These are phyloP conservation scores for Fusarium armeniacum DNA, from an alignment of 2,329 filamentous ascomycete species.

Conservation along the genomic window DNA sequence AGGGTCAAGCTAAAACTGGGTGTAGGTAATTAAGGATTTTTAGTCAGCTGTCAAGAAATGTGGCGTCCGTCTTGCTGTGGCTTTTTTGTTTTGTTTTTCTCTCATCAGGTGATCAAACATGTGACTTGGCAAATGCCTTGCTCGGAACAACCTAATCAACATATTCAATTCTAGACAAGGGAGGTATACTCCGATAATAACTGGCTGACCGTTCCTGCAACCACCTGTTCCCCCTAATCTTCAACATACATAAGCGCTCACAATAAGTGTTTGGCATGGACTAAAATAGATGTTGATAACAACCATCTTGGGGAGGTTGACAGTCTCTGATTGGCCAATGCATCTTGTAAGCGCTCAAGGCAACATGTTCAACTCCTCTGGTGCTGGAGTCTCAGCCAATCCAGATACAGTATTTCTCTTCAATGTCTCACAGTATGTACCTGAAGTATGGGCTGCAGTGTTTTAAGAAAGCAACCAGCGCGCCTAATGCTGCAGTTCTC, in stretches of 20 bases:
- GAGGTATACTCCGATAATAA: neutral
- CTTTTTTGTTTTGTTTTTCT: too few species aligned
- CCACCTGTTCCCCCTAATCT: slow-evolving; percentile 12
- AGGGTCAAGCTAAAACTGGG: neutral
- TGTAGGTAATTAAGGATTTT: neutral
- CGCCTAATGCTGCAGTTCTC: slow-evolving; percentile 48
- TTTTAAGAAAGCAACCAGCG: slow-evolving; percentile 30
- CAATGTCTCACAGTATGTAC: slow-evolving; percentile 32
- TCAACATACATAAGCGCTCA: slow-evolving; percentile 43
- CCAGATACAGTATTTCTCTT: slow-evolving; percentile 17
- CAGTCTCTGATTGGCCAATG: slow-evolving; percentile 38
- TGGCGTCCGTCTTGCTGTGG: slow-evolving; percentile 14
- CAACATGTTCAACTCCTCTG: slow-evolving; percentile 29
- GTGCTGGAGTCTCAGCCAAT: slow-evolving; percentile 38
- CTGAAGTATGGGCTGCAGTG: slow-evolving; percentile 22
- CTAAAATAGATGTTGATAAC: slow-evolving; percentile 38
- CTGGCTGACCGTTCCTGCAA: slow-evolving; percentile 13
- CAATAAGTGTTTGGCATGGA: slow-evolving; percentile 33
- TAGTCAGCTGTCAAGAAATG: slow-evolving; percentile 15
- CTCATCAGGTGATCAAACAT: slow-evolving; percentile 31
- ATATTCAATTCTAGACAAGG: neutral
- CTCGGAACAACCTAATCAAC: neutral
- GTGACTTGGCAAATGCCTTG: slow-evolving; percentile 3
- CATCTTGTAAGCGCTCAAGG: slow-evolving; percentile 41
- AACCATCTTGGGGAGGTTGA: slow-evolving; percentile 27